A percentile compares a stretch with the other conserved stretches of the same genome.
Evolutionary conservation across 2,329 filamentous ascomycete genomes (phyloP).

Genomic region (Fusarium torulosum): DNA sequence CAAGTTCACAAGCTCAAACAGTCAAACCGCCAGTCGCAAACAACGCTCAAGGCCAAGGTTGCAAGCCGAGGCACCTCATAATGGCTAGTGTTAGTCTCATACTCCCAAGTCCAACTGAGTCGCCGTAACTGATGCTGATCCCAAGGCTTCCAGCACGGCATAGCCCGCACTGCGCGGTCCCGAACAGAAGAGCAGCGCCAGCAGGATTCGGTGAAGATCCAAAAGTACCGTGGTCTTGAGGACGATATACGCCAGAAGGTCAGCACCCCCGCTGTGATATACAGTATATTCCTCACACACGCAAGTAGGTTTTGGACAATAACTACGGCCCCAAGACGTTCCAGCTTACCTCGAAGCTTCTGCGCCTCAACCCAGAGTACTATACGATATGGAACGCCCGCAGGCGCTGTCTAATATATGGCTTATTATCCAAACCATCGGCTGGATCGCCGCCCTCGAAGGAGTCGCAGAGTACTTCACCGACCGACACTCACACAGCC

Average conservation of each 20-base stretch:
- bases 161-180: slow-evolving; percentile 74
- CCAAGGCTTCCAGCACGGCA: slow-evolving; percentile 75
- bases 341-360: slow-evolving; percentile 76
- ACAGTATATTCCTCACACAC: slow-evolving; percentile 31
- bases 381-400: slow-evolving; percentile 94
- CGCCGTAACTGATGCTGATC: slow-evolving; percentile 46
- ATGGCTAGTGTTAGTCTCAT: slow-evolving; percentile 45
- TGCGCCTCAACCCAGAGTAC: slow-evolving; percentile 85
- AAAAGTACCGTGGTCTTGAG: slow-evolving; percentile 79
- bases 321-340: slow-evolving; percentile 70
- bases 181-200: slow-evolving; percentile 77
- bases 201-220: slow-evolving; percentile 80
- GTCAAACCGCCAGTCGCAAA: slow-evolving; percentile 7
- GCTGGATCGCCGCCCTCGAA: slow-evolving; percentile 66
- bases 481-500: slow-evolving; percentile 68
- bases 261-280: slow-evolving; percentile 16
- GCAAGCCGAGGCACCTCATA: slow-evolving; percentile 16
- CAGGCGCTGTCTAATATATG: slow-evolving; percentile 74
- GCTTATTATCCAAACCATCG: slow-evolving; percentile 67
- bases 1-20: slow-evolving; percentile 4
- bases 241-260: slow-evolving; percentile 76
- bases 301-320: slow-evolving; percentile 53
- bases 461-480: slow-evolving; percentile 67
- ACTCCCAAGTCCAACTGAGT: background rate
- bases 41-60: slow-evolving; percentile 3